Evolutionary conservation across 2,329 filamentous ascomycete species (phyloP), one percentile per base, ranked within the genome.

Genomic region (Neoarthrinium moseri): DNA sequence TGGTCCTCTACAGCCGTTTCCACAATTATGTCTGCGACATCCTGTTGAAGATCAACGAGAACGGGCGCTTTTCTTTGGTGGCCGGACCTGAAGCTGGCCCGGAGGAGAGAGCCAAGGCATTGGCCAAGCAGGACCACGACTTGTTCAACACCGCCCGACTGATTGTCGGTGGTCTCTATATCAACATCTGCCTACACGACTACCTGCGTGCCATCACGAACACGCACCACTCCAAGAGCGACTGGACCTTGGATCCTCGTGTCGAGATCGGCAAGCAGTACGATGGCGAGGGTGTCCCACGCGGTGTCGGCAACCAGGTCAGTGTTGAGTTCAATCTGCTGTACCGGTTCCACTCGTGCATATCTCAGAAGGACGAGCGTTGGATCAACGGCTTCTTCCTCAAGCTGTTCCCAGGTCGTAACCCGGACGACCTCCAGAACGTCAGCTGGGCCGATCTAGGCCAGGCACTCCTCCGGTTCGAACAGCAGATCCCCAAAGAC

Each of bases 1-100:
- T 89, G 29, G 80, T 89, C 52, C 78, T 87, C 67, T 89, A 86
- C 71, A 81, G 72, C 51, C 74, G 78, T 5, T 88, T 86, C 62
- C 86, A 89, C 66, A 89, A 89, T 60, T 81, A 86, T 45, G 77
- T 82, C 4, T 83, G 75, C 2, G 75, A 81, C 36, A 75, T 84
- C 27, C 61, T 89, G 40, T 75, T 80, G 4, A 66, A 70, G 22
- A 87, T 89, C 62, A 87, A 89, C 51, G 84, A 89, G 59, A 72
- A 77, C 33, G 80, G 76, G 1, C 78, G 83, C 12, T 89, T 85
- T 59, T 43, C 45, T 32, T 17, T 37, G 40, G n/a, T 44, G 10
- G 13, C 36, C 5, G 40, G 22, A n/a, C 6, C 37, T 5, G 37
- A 21, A 7, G 10, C 26, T 13, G 5, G 12, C 2, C 37, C 37